Evolutionary conservation across 2,329 filamentous ascomycete species (phyloP).

Genomic region (Colletotrichum ledebouriae): DNA sequence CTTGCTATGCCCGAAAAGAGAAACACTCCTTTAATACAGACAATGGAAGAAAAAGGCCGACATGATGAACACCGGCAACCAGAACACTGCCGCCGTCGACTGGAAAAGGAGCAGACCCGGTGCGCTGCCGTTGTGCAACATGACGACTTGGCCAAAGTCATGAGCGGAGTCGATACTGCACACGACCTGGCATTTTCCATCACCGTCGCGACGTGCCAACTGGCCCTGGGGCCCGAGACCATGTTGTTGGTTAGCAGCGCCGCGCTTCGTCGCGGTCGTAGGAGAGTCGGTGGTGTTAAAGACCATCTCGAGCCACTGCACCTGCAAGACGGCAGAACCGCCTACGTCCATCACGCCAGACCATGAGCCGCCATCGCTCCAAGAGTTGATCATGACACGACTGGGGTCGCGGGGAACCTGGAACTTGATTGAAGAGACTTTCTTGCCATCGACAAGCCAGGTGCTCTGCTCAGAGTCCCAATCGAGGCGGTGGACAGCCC

Average conservation of each 20-base stretch:
- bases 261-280: slow-evolving; percentile 17
- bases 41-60: slow-evolving; percentile 30
- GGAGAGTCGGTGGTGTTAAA: slow-evolving; percentile 59
- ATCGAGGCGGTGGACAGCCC: slow-evolving; percentile 71
- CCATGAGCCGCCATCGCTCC: slow-evolving; percentile 73
- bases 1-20: slow-evolving; percentile 26
- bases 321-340: slow-evolving; percentile 66
- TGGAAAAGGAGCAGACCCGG: slow-evolving; percentile 44
- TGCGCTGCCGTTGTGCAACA: slow-evolving; percentile 46
- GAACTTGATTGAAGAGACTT: slow-evolving; percentile 66
- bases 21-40: slow-evolving; percentile 48
- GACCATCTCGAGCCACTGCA: slow-evolving; percentile 74
- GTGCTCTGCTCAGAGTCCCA: slow-evolving; percentile 67
- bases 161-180: slow-evolving; percentile 54
- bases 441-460: slow-evolving; percentile 68
- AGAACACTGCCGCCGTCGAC: slow-evolving; percentile 40
- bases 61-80: slow-evolving; percentile 38
- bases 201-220: slow-evolving; percentile 31
- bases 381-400: slow-evolving; percentile 70
- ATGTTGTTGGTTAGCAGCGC: slow-evolving; percentile 11
- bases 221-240: slow-evolving; percentile 25
- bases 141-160: slow-evolving; percentile 55
- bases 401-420: slow-evolving; percentile 67
- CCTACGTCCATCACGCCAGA: slow-evolving; percentile 68
- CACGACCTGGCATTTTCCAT: slow-evolving; percentile 45